Base-by-base conservation (phyloP, 225 moss, liverwort and hornwort species). In the Rhytidiadelphus loreus region DNA sequence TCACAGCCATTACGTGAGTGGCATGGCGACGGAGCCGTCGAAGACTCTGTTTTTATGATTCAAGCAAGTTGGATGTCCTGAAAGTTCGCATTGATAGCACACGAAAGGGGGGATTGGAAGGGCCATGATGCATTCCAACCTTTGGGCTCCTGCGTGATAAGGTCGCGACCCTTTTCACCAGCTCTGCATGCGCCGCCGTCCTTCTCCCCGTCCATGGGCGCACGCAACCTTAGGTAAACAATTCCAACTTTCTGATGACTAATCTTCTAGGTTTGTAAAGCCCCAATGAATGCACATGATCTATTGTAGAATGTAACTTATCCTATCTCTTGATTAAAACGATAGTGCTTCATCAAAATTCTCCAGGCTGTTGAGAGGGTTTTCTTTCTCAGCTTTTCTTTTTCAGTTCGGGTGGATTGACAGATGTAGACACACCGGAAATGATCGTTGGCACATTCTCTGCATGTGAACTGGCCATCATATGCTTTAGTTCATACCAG, bases 151-250 rank as follows among this genome's bases (percentile, higher is more conserved):
- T 89, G 72, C 55, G 82, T 89, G 87, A 91, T 81, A 91, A 92
- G 92, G 92, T 92, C 89, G 91, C 91, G 92, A 89, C 91, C 48
- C 89, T 72, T 83, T 90, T 92, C 78, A 65, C 89, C 58, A 82
- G 87, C 85, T 82, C 70, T 82, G 89, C 80, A 60, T 80, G 80
- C 89, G 89, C 92, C 91, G 91, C 89, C 89, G 83, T 83, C 68
- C 82, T 43, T 80, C 71, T 87, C 68, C 68, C 62, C 76, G 84
- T 85, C 43, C 88, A 86, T 90, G 77, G 68, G 69, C 84, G 29
- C 75, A 90, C 86, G 77, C 87, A 88, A 86, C 66, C 50, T 37
- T 64, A 82, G 89, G 88, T 90, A 21, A 86, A 70, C 44, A 86
- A 85, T 79, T 81, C 39, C 75, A 88, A 75, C 79, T 78, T 81